phyloP scores from a whole-genome alignment of 176 grass and related monocot species.

The Lolium perenne region DNA sequence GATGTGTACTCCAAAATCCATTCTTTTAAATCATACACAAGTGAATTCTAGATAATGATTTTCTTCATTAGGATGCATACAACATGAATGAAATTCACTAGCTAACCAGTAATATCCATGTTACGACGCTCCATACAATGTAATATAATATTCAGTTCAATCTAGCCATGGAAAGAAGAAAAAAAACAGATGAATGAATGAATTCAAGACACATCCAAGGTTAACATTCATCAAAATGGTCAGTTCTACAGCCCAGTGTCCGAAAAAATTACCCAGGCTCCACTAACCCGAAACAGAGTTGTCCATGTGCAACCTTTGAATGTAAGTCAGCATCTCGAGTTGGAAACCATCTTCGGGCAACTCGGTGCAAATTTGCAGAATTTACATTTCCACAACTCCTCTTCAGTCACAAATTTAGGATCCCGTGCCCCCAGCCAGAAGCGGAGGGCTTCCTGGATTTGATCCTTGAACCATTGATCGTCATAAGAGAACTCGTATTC shows the following conservation, averaged over 20 bases:
- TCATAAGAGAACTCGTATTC: constrained; percentile 75
- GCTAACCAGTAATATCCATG: neutral
- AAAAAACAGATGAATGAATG: neutral
- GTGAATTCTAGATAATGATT: neutral
- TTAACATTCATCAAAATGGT: neutral
- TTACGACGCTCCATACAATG: neutral
- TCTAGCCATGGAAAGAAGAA: neutral
- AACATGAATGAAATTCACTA: neutral
- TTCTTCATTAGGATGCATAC: constrained; percentile 25
- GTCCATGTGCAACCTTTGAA: constrained; percentile 17
- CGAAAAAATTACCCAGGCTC: neutral
- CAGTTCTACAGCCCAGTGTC: neutral
- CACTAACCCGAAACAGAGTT: neutral
- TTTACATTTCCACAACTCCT: constrained; percentile 76
- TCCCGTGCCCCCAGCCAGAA: constrained; percentile 62
- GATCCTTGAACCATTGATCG: constrained; percentile 60
- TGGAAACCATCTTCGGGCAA: constrained; percentile 55
- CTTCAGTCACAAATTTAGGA: constrained; percentile 63
- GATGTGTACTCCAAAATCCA: neutral
- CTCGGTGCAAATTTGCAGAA: constrained; percentile 61
- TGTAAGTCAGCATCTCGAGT: constrained; percentile 26
- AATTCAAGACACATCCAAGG: neutral
- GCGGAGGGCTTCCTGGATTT: constrained; percentile 59
- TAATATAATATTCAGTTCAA: neutral
- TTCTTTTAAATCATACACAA: neutral